Conservation (phyloP, 345 rosid genomes). For the Bretschneidera sinensis region DNA sequence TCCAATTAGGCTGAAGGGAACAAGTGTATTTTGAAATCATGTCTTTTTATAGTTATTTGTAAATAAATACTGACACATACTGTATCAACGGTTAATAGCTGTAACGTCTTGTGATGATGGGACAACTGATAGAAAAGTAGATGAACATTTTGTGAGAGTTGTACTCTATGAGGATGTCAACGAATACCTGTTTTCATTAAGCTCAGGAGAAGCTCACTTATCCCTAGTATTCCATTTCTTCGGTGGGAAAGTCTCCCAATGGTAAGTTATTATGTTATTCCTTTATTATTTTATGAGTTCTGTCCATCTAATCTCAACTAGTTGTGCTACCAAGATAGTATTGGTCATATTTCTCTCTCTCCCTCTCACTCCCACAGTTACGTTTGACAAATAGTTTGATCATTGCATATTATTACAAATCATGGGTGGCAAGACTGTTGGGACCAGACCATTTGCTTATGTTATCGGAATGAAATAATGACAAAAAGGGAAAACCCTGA, state of each 20-base stretch:
- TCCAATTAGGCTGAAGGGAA: not conserved
- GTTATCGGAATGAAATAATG: no score
- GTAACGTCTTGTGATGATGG: slow-evolving; percentile 34
- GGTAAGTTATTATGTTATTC: slow-evolving; percentile 35
- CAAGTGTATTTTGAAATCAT: no score
- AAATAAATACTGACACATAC: no score
- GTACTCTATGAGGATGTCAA: slow-evolving; percentile 77
- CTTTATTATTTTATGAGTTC: not conserved
- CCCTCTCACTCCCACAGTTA: no score
- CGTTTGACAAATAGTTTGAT: no score
- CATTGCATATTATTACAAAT: no score
- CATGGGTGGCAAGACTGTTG: no score
- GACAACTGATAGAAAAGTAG: slow-evolving; percentile 44
- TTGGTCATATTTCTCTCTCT: no score
- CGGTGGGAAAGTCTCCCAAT: slow-evolving; percentile 64
- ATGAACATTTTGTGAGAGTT: slow-evolving; percentile 61
- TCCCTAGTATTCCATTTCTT: slow-evolving; percentile 74
- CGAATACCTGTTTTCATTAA: slow-evolving; percentile 69
- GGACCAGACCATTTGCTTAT: no score
- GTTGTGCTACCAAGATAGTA: not conserved
- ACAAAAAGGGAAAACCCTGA: no score
- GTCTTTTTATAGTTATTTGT: no score
- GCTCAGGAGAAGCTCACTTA: slow-evolving; percentile 65
- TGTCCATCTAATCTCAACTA: not conserved
- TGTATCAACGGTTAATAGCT: slow-evolving; percentile 29